Base-by-base conservation (phyloP, 495 filamentous ascomycete genomes). In the Podospora pseudopauciseta region DNA sequence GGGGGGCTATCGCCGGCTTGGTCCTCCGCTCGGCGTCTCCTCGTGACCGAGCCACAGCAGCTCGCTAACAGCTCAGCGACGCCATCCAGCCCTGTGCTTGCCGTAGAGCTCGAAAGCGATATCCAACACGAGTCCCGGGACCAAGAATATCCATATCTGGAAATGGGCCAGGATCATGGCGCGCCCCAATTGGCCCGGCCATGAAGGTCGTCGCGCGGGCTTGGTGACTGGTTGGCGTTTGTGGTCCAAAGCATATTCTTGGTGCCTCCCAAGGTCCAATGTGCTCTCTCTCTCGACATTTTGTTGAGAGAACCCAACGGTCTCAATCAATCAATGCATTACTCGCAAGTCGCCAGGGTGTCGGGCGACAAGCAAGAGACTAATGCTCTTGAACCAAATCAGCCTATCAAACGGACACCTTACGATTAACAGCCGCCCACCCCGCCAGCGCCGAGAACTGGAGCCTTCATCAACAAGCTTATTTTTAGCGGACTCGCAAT, bases 131-230 rank as follows among this genome's bases (percentile, higher is more conserved):
- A 62, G 20, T 30, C 60, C 60, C 26, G 23, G 60, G 60, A 30
- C 20, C 18, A 32, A n/a, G 60, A 30, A 15, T 28, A 30, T 72
- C 74, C 72, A 63, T 53, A 73, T 71, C 65, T 59, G 74, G 74
- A 68, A 76, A 73, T 65, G 15, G 65, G 58, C 53, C 27, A 55
- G 60, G 60, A 56, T 63, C 16, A 64, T 64, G 68, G 65, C 54
- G 63, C 61, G 23, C 27, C 65, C 54, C 65, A 66, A 74, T 76
- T 76, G 74, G 74, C 63, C 69, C 61, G 67, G 65, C 28, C 39
- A 32, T 64, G 61, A 56, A 49, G 65, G 39, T 56, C 62, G 70
- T 69, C 67, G 65, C 63, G 65, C 58, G 39, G 39, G 68, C 32
- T 44, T 28, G 44, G 20, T 63, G 23, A 28, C 64, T 19, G 19